Base-by-base conservation (phyloP, 768 basidiomycete genomes). In the Mycena vulgaris region DNA sequence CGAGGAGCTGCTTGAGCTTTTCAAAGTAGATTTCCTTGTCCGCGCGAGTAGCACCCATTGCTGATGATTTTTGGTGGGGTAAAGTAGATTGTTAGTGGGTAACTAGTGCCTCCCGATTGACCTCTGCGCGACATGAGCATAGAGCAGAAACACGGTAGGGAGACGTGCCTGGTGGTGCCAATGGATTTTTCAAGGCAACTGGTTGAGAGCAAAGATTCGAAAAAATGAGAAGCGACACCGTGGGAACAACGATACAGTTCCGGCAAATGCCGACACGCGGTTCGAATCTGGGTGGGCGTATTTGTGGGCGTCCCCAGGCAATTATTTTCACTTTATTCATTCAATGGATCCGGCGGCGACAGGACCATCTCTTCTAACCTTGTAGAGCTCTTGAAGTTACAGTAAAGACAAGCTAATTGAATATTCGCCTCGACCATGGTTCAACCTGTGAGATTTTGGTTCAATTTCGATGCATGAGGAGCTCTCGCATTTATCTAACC, bases 181-280 rank as follows among this genome's bases (percentile, higher is more conserved):
- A 95, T 85, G 94, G 94, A 95, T 95, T 88, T 95, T 95, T 95
- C 91, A 95, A 95, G 94, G 93, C 93, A 85, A 81, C 81, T 83
- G 78, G 80, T 81, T 73, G 78, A 71, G 70, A 63, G 68, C 72
- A 75, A 37, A 77, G 76, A 75, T 71, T 76, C 68, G 63, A 70
- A 68, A 70, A 70, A 71, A 72, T 67, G 74, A 68, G 71, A 10
- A 23, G 10, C 28, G 13, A 10, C n/a, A 21, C 9, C 67, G 60
- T 68, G 67, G 45, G 69, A 59, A 65, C 7, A 28, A 8, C 51
- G 6, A 31, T 31, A 52, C 17, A 52, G 51, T 52, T 25, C 31
- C 51, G 30, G 30, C 48, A 49, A 45, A 6, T 49, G 25, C 21
- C 42, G 42, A 16, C 42, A 42, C 5, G 7, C 33, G 35, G 42